Base-by-base conservation (phyloP, 352 stramenopile genomes). In the Plasmopara halstedii region DNA sequence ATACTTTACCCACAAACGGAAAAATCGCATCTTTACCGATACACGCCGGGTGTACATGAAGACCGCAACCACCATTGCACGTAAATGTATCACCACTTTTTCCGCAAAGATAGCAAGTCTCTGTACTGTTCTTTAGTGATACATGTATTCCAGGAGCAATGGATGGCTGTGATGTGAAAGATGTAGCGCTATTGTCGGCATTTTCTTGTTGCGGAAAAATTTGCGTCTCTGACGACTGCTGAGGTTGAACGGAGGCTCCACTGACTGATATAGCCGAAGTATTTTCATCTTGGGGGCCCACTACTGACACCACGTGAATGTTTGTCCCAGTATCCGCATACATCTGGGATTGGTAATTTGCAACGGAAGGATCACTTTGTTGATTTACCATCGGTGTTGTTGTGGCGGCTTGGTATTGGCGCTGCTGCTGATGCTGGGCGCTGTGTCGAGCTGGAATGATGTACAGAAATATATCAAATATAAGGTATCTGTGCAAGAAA, bases 1-100 rank as follows among this genome's bases (percentile, higher is more conserved):
- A 49, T 67, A 46, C 4, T 45, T 4, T 54, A 78, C 73, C 66
- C 39, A 70, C 41, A 39, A 70, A 81, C 26, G 67, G 57, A 23
- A 72, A 81, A n/a, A 85, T 70, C 38, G 60, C 59, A 33, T 77
- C 53, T 54, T 82, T 58, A 13, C 76, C 76, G 35, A 90, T 69
- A 39, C 79, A 90, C n/a, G 42, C 36, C 2, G 49, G 40, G 19
- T 90, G 79, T 1, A 62, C 71, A 35, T 75, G 57, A 11, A 88
- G 70, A 5, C 62, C 76, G 32, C 79, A 90, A 31, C 63, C 70
- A 36, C 62, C 71, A 21, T 67, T 76, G 46, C 77, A 89, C 4
- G 57, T 68, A 21, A 83, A 73, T 11, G 83, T 47, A 26, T 73
- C 61, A 4, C 59, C 64, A 17, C 71, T 77, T n/a, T 73, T 45